phyloP scores from a whole-genome alignment of 352 stramenopile species.

The Pythium pectinolyticum region DNA sequence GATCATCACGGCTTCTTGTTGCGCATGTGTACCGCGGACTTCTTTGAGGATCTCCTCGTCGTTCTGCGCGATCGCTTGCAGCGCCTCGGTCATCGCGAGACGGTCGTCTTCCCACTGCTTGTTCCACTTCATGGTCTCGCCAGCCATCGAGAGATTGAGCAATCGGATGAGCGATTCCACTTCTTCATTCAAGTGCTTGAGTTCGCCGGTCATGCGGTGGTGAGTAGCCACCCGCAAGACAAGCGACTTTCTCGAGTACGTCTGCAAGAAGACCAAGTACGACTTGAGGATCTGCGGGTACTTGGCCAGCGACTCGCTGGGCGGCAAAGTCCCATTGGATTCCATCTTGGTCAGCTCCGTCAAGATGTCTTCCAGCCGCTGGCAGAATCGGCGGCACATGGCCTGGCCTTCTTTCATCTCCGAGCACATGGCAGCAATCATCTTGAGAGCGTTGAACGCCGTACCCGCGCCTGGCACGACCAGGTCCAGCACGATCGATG shows the following conservation, averaged over 20 bases:
- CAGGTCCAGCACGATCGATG: background rate
- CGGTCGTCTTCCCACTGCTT: constrained; percentile 5
- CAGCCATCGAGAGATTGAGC: constrained; percentile 1
- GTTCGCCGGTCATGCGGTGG: background rate
- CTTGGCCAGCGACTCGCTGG: background rate
- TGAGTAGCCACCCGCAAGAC: background rate
- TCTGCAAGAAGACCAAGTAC: background rate
- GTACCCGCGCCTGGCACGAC: background rate
- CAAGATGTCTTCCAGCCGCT: background rate
- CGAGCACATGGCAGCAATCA: background rate
- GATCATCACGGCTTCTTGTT: no score
- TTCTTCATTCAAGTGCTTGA: constrained; percentile 9
- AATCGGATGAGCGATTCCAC: constrained; percentile 9
- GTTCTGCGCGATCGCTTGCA: constrained; percentile 4
- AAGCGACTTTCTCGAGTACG: background rate
- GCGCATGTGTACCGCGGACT: constrained; percentile 1
- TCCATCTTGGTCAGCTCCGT: background rate
- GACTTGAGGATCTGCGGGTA: background rate
- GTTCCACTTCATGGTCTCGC: background rate
- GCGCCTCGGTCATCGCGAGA: background rate
- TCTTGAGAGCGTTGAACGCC: background rate
- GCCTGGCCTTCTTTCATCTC: background rate
- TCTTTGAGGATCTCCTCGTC: constrained; percentile 4
- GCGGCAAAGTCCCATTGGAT: background rate
- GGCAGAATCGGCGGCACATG: background rate